phyloP scores from a whole-genome alignment of 768 basidiomycete species.

The Coprinopsis cinerea region DNA sequence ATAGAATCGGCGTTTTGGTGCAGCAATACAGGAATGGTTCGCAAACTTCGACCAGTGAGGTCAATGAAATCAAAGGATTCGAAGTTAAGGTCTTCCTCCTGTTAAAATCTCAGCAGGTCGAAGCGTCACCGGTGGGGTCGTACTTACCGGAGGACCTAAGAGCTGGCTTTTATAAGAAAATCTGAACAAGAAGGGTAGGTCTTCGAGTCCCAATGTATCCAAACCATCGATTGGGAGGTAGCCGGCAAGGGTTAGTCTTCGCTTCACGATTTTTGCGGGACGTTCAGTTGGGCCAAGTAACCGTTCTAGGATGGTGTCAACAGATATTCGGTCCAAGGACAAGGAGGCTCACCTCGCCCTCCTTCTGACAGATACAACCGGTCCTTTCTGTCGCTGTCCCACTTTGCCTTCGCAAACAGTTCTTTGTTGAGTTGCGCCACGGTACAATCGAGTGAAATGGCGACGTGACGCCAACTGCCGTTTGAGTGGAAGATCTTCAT shows the following conservation, averaged over 20 bases:
- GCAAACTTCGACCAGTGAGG: slow-evolving; percentile 71
- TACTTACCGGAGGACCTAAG: slow-evolving; percentile 55
- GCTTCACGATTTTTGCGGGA: slow-evolving; percentile 79
- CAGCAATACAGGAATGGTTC: slow-evolving; percentile 82
- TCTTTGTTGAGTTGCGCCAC: slow-evolving; percentile 60
- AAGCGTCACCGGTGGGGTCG: neutral
- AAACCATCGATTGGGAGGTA: slow-evolving; percentile 78
- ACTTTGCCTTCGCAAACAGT: slow-evolving; percentile 53
- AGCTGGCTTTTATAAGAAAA: slow-evolving; percentile 84
- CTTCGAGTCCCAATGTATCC: slow-evolving; percentile 70
- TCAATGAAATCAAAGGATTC: slow-evolving; percentile 76
- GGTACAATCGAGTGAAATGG: slow-evolving; percentile 57
- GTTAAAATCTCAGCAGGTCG: slow-evolving; percentile 6
- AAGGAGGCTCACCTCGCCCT: slow-evolving; percentile 53
- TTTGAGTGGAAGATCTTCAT: slow-evolving; percentile 78
- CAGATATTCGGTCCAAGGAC: neutral
- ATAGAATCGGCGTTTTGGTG: slow-evolving; percentile 83
- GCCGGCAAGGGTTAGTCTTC: slow-evolving; percentile 83
- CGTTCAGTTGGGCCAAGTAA: slow-evolving; percentile 74
- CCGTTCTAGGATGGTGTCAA: slow-evolving; percentile 52
- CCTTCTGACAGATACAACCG: slow-evolving; percentile 71
- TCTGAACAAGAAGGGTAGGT: slow-evolving; percentile 78
- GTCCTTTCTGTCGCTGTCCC: slow-evolving; percentile 48
- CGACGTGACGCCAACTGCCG: slow-evolving; percentile 64
- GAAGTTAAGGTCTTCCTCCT: slow-evolving; percentile 73